phyloP scores from a whole-genome alignment of 148 eudicot genomes.

The Camellia sinensis region DNA sequence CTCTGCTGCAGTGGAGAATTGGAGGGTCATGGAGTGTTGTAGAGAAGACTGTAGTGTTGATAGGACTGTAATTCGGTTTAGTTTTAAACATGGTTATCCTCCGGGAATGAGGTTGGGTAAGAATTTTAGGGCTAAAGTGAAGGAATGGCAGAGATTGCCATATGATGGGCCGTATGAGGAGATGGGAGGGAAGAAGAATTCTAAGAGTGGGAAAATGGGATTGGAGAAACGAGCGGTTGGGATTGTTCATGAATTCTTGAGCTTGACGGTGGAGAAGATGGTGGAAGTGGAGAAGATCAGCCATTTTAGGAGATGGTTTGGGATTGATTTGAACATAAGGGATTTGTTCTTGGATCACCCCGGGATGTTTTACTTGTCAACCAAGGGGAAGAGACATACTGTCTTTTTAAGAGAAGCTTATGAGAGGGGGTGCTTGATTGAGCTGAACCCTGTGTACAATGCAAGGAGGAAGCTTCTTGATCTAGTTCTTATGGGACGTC shows the following conservation, averaged over 20 bases:
- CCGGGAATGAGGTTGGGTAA: constrained; percentile 81
- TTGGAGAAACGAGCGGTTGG: constrained; percentile 87
- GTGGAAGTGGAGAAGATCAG: constrained; percentile 97
- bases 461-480: constrained; percentile 82
- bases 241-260: constrained; percentile 89
- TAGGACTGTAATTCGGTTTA: constrained; percentile 54
- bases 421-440: constrained; percentile 76
- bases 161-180: constrained; percentile 78
- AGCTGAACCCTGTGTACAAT: constrained; percentile 69
- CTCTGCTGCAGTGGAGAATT: constrained; percentile 63
- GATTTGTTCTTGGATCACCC: constrained; percentile 96
- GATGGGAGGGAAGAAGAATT: constrained; percentile 44
- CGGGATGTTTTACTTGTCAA: constrained; percentile 89
- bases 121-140: constrained; percentile 68
- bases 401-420: constrained; percentile 90
- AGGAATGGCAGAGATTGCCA: constrained; percentile 72
- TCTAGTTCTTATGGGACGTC: constrained; percentile 67
- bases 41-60: constrained; percentile 59
- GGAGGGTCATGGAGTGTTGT: constrained; percentile 82
- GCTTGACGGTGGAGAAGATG: constrained; percentile 89
- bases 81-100: constrained; percentile 84
- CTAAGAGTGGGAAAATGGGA: constrained; percentile 47
- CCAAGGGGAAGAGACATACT: constrained; percentile 82
- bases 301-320: constrained; percentile 90
- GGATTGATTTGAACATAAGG: constrained; percentile 80